These are phyloP conservation scores for Ceratobasidium theobromae DNA, from an alignment of 1,284 basidiomycete genomes.

Conservation along the genomic window DNA sequence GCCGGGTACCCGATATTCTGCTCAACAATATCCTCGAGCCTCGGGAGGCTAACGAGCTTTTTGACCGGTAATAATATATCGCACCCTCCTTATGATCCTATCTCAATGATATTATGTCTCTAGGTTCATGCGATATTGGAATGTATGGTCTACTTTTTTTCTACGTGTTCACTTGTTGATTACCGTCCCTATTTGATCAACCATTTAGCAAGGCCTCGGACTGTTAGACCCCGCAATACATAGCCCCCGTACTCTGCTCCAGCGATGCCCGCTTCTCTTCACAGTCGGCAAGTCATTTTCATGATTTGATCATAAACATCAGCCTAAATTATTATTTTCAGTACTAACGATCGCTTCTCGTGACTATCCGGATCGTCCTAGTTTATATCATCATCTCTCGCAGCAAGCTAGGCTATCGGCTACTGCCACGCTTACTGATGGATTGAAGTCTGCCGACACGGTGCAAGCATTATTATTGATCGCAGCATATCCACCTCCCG, in stretches of 20 bases:
- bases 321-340: not conserved
- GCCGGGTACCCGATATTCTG: slow-evolving; percentile 7
- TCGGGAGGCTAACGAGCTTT: slow-evolving; percentile 4
- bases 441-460: slow-evolving; percentile 10
- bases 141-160: not conserved
- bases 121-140: slow-evolving; percentile 22
- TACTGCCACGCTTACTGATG: slow-evolving; percentile 5
- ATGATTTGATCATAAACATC: not conserved
- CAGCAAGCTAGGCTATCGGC: slow-evolving; percentile 22
- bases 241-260: slow-evolving; percentile 14
- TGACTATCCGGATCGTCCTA: not conserved
- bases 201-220: slow-evolving; percentile 3
- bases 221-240: slow-evolving; percentile 5
- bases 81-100: not conserved
- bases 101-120: not conserved
- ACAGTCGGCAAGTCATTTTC: not conserved
- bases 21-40: not conserved
- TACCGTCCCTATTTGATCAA: not conserved
- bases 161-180: not conserved
- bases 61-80: not conserved
- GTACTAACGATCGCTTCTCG: slow-evolving; percentile 21
- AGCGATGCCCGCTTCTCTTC: slow-evolving; percentile 22
- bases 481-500: slow-evolving; percentile 13
- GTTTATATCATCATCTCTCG: not conserved
- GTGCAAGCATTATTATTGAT: slow-evolving; percentile 20